These are phyloP conservation scores for Epicoccum sorghinum DNA, from an alignment of 2,329 filamentous ascomycete genomes.

Conservation along the genomic window DNA sequence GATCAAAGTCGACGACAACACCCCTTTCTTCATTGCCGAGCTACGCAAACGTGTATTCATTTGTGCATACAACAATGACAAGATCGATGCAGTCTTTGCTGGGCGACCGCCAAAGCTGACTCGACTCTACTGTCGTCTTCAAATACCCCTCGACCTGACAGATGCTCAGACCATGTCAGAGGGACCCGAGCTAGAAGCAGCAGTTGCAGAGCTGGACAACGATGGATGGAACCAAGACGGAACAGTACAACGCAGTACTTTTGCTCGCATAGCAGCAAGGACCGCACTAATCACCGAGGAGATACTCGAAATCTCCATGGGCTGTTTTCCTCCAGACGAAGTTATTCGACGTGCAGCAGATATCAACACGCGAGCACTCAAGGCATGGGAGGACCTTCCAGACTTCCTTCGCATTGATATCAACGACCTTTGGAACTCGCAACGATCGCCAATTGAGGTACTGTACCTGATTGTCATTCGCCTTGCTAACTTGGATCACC, in stretches of 20 bases:
- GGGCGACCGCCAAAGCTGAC: constrained; percentile 62
- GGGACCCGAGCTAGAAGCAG: constrained; percentile 49
- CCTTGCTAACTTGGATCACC: constrained; percentile 61
- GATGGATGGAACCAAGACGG: constrained; percentile 61
- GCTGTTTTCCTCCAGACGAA: constrained; percentile 41
- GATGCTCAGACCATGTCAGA: constrained; percentile 58
- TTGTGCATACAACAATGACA: constrained; percentile 52
- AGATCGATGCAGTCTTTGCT: constrained; percentile 58
- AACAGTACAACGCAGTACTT: constrained; percentile 53
- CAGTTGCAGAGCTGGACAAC: constrained; percentile 51
- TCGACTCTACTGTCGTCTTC: constrained; percentile 60
- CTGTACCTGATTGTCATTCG: constrained; percentile 53
- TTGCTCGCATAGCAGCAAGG: constrained; percentile 54
- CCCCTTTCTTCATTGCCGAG: constrained; percentile 46
- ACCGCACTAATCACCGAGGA: constrained; percentile 62
- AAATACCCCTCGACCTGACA: constrained; percentile 61
- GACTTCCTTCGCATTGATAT: constrained; percentile 33
- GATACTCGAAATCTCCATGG: constrained; percentile 63
- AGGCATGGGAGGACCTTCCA: constrained; percentile 34
- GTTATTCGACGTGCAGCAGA: constrained; percentile 46
- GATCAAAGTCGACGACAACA: constrained; percentile 38
- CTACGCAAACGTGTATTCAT: constrained; percentile 43
- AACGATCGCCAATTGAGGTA: constrained; percentile 47
- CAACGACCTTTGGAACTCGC: constrained; percentile 22
- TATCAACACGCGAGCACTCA: constrained; percentile 30